Evolutionary conservation across 2,329 filamentous ascomycete genomes (phyloP).

Genomic region (Diaporthe sp.): DNA sequence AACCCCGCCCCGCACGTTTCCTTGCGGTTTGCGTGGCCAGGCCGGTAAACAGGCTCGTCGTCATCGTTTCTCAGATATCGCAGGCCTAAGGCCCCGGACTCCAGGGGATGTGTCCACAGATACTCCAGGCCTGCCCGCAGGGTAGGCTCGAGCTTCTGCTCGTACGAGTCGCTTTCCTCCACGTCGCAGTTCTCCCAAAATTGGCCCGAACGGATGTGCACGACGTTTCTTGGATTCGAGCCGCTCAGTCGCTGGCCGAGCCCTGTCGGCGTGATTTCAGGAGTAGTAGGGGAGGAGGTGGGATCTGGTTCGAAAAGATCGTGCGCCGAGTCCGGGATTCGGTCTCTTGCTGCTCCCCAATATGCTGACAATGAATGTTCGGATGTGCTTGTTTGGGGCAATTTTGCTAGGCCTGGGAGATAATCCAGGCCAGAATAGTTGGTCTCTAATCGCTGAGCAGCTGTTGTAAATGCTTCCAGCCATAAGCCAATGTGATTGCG

Average conservation of each 20-base stretch:
- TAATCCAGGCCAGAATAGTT: background rate
- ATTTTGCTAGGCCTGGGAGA: background rate
- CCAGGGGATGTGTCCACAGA: background rate
- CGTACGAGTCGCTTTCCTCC: background rate
- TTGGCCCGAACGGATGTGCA: background rate
- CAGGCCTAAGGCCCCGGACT: background rate
- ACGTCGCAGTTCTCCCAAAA: background rate
- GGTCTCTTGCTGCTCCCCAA: background rate
- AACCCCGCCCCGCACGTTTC: background rate
- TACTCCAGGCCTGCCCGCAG: background rate
- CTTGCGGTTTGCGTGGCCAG: background rate
- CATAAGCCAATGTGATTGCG: background rate
- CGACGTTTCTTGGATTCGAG: background rate
- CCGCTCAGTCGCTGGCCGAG: background rate
- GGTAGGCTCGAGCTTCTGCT: conserved; percentile 3
- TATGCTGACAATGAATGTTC: conserved; percentile 4
- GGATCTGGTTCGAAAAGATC: background rate
- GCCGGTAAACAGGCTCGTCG: background rate
- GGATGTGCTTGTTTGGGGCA: background rate
- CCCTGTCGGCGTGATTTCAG: background rate
- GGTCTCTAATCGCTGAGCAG: background rate
- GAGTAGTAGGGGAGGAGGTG: background rate
- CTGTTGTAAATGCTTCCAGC: conserved; percentile 1
- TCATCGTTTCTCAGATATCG: background rate
- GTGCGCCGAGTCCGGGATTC: background rate